These are phyloP conservation scores for Pezicula radicicola DNA, from an alignment of 2,329 filamentous ascomycete genomes.

Conservation along the genomic window DNA sequence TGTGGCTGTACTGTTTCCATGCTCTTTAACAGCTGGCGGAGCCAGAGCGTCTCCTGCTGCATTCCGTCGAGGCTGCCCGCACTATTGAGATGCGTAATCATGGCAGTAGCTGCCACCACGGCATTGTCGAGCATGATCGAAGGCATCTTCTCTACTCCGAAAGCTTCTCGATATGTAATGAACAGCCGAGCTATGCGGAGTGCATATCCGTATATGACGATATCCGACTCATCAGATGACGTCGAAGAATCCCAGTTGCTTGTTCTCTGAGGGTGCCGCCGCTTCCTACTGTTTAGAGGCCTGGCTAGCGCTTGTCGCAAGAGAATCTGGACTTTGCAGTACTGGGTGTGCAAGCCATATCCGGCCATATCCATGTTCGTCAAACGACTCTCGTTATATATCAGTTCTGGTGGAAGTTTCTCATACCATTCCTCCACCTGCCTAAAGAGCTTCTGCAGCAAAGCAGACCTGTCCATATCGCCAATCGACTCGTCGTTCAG, in stretches of 20 bases:
- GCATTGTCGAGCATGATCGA: conserved; percentile 3
- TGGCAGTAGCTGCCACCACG: background rate
- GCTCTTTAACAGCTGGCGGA: background rate
- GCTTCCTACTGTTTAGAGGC: background rate
- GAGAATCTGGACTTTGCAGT: conserved; percentile 5
- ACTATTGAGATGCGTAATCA: background rate
- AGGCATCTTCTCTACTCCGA: conserved; percentile 1
- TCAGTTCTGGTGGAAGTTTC: background rate
- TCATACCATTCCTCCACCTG: background rate
- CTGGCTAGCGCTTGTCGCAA: background rate
- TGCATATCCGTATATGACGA: background rate
- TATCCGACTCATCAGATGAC: background rate
- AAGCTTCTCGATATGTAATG: conserved; percentile 1
- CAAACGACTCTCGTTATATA: background rate
- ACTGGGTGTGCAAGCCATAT: conserved; percentile 1
- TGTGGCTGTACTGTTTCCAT: conserved; percentile 1
- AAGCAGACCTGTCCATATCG: background rate
- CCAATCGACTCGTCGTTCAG: background rate
- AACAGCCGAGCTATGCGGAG: conserved; percentile 2
- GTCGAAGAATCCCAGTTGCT: background rate
- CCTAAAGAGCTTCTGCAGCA: background rate
- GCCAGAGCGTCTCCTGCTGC: conserved; percentile 1
- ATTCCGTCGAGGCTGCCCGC: background rate
- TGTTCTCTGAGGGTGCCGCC: background rate
- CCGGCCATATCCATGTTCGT: background rate